These are phyloP conservation scores for Ophiostoma populinum DNA, from an alignment of 2,329 filamentous ascomycete species.

Conservation along the genomic window DNA sequence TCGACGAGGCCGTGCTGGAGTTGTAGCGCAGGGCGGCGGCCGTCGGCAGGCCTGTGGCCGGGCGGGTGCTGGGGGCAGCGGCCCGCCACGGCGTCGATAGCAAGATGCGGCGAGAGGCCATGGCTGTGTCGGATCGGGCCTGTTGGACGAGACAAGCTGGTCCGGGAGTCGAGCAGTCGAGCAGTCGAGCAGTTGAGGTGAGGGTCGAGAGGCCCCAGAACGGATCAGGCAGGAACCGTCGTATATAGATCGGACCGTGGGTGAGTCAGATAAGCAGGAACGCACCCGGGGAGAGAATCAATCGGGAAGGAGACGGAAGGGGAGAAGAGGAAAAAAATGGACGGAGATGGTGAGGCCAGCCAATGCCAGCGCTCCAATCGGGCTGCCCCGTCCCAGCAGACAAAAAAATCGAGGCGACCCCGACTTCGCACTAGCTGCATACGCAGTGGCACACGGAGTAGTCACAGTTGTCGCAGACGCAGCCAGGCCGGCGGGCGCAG, in stretches of 20 bases:
- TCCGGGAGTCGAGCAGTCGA: too few relatives aligned
- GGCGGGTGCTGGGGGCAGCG: constrained; percentile 9
- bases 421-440: constrained; percentile 4
- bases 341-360: constrained; percentile 1
- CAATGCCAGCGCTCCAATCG: neutral
- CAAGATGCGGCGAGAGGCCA: constrained; percentile 9
- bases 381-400: too few relatives aligned
- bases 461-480: neutral
- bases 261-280: constrained; percentile 2
- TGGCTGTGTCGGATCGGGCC: constrained; percentile 1
- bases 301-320: neutral
- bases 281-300: constrained; percentile 4
- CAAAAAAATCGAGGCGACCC: constrained; percentile 2
- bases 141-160: too few relatives aligned
- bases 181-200: too few relatives aligned
- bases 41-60: constrained; percentile 4
- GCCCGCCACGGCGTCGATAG: constrained; percentile 12
- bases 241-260: too few relatives aligned
- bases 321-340: constrained; percentile 1
- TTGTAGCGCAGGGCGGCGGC: constrained; percentile 20
- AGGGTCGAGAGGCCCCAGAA: neutral
- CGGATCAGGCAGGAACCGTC: neutral
- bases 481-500: neutral
- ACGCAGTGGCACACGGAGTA: neutral
- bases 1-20: constrained; percentile 48